Evolutionary conservation across 495 filamentous ascomycete species (phyloP).

Genomic region (Xylaria telfairii): DNA sequence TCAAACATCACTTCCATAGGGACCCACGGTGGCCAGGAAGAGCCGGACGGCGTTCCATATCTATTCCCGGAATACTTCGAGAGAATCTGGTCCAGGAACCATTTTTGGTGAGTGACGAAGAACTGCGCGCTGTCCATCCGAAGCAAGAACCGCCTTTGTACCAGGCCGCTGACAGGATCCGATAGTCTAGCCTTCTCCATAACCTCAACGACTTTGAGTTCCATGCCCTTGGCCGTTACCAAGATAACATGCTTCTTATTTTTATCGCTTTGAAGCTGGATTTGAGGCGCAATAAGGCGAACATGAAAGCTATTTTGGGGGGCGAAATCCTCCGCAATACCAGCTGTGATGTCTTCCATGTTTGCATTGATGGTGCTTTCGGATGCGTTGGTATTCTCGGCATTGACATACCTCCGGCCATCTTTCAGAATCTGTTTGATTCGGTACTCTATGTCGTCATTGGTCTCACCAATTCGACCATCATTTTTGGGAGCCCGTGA

Average conservation of each 20-base stretch:
- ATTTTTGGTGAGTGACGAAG: constrained; percentile 93
- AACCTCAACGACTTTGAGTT: constrained; percentile 93
- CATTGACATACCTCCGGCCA: constrained; percentile 80
- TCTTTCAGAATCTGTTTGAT: constrained; percentile 88
- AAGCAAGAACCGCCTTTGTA: constrained; percentile 90
- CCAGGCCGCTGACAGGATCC: constrained; percentile 91
- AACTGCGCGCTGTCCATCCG: constrained; percentile 97
- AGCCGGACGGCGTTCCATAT: constrained; percentile 84
- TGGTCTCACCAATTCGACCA: constrained; percentile 44
- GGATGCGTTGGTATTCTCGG: constrained; percentile 53
- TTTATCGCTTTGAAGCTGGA: constrained; percentile 97
- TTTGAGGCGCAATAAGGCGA: constrained; percentile 93
- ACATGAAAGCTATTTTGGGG: constrained; percentile 93
- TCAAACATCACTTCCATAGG: constrained; percentile 98
- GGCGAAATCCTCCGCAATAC: constrained; percentile 88
- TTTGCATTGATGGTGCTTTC: constrained; percentile 43
- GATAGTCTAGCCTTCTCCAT: constrained; percentile 94
- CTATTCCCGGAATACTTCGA: constrained; percentile 93
- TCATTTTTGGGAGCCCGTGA: constrained; percentile 39
- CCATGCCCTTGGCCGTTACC: constrained; percentile 95
- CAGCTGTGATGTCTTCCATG: constrained; percentile 68
- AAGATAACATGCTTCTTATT: constrained; percentile 90
- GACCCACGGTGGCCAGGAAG: constrained; percentile 96
- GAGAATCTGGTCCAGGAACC: constrained; percentile 76
- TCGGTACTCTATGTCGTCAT: constrained; percentile 76